Evolutionary conservation across 345 rosid genomes (phyloP).

Genomic region (Camelina hispida): DNA sequence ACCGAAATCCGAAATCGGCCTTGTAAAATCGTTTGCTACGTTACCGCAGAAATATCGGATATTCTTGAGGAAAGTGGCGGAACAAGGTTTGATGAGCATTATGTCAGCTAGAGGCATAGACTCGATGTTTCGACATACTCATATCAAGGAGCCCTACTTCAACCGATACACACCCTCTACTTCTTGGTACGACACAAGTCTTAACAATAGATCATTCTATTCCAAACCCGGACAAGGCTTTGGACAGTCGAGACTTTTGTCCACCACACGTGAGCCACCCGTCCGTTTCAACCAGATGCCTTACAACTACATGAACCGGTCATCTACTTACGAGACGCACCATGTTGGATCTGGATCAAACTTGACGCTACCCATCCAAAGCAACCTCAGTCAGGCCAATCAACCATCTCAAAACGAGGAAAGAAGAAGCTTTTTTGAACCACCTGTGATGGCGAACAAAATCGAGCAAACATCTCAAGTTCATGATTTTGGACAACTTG

Average conservation of each 20-base stretch:
- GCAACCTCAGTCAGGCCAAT: slow-evolving; percentile 23
- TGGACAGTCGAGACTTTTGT: slow-evolving; percentile 45
- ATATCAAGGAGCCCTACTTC: slow-evolving; percentile 25
- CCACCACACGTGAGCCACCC: slow-evolving; percentile 28
- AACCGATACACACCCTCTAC: slow-evolving; percentile 18
- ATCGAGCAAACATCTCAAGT: slow-evolving; percentile 34
- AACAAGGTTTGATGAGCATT: slow-evolving; percentile 27
- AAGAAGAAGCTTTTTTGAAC: slow-evolving; percentile 19
- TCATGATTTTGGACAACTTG: slow-evolving; percentile 34
- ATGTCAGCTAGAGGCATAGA: slow-evolving; percentile 30
- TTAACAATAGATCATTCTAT: slow-evolving; percentile 29
- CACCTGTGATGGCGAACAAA: slow-evolving; percentile 15
- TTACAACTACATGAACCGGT: slow-evolving; percentile 36
- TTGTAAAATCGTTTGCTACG: slow-evolving; percentile 1
- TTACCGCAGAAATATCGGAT: slow-evolving; percentile 66
- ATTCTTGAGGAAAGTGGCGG: slow-evolving; percentile 58
- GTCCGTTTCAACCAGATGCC: slow-evolving; percentile 26
- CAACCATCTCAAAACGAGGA: slow-evolving; percentile 33
- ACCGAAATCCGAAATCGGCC: too few species aligned
- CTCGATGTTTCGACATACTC: slow-evolving; percentile 46
- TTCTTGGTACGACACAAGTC: slow-evolving; percentile 30
- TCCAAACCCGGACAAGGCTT: slow-evolving; percentile 22
- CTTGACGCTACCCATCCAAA: slow-evolving; percentile 24
- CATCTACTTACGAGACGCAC: slow-evolving; percentile 31
- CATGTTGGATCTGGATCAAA: slow-evolving; percentile 41